A percentile compares a stretch with the other conserved stretches of the same genome.
phyloP scores from a whole-genome alignment of 2,329 filamentous ascomycete genomes.

The Fusarium austroafricanum region DNA sequence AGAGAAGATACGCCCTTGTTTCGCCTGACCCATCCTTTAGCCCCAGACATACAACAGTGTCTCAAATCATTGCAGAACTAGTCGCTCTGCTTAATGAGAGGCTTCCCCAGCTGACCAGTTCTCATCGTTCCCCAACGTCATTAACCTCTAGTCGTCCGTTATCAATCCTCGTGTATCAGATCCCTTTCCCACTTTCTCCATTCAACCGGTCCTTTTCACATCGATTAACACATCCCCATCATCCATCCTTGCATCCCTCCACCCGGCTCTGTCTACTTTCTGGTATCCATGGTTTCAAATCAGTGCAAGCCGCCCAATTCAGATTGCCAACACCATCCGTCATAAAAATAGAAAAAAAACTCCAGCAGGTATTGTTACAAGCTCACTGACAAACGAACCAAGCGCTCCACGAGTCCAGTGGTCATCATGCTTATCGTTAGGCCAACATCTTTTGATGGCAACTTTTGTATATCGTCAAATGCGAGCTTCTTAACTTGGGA shows the following conservation, averaged over 20 bases:
- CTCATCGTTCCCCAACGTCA: constrained; percentile 19
- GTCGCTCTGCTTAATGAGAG: constrained; percentile 19
- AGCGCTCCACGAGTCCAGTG: constrained; percentile 37
- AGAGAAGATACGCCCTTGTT: constrained; percentile 30
- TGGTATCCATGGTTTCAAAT: constrained; percentile 37
- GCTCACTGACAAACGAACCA: constrained; percentile 42
- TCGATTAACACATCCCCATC: constrained; percentile 26
- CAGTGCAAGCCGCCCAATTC: constrained; percentile 40
- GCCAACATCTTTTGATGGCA: constrained; percentile 32
- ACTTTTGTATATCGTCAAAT: constrained; percentile 40
- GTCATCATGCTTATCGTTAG: constrained; percentile 39
- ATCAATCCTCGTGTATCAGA: constrained; percentile 31
- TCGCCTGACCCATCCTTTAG: constrained; percentile 20
- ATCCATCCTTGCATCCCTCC: constrained; percentile 4
- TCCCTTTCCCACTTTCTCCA: constrained; percentile 7
- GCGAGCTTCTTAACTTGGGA: constrained; percentile 26
- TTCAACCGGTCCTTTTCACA: constrained; percentile 8
- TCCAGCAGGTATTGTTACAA: constrained; percentile 45
- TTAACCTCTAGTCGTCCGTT: constrained; percentile 34
- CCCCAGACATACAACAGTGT: constrained; percentile 26
- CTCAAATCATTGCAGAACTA: constrained; percentile 29
- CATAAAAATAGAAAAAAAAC: constrained; percentile 36
- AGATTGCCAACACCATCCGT: constrained; percentile 45
- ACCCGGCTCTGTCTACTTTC: constrained; percentile 34
- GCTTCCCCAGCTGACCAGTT: constrained; percentile 14